Conservation (phyloP, 495 filamentous ascomycete genomes). For the Extremus antarcticus region DNA sequence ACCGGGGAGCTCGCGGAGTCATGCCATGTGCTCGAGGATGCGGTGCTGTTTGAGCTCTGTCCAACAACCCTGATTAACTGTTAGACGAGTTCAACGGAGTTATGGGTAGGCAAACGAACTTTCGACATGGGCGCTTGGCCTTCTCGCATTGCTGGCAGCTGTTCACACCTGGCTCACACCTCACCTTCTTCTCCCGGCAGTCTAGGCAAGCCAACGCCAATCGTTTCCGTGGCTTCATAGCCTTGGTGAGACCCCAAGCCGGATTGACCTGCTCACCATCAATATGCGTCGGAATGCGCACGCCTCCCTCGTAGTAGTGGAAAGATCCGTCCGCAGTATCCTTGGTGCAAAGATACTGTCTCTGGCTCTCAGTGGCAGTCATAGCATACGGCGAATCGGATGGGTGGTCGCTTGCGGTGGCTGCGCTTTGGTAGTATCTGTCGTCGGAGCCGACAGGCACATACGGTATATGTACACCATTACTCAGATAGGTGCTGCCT, state of each 20-base stretch:
- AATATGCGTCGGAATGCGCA: slow-evolving; percentile 70
- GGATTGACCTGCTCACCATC: slow-evolving; percentile 81
- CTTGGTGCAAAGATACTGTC: slow-evolving; percentile 16
- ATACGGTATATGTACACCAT: not conserved
- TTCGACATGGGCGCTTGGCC: slow-evolving; percentile 70
- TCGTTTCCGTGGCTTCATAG: slow-evolving; percentile 80
- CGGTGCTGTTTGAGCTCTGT: slow-evolving; percentile 24
- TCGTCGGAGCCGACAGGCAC: not conserved
- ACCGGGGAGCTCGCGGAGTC: not conserved
- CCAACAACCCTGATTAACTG: slow-evolving; percentile 1
- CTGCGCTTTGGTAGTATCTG: not conserved
- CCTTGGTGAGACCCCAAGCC: slow-evolving; percentile 87
- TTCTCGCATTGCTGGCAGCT: slow-evolving; percentile 87
- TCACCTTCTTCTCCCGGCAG: slow-evolving; percentile 94
- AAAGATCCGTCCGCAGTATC: slow-evolving; percentile 68
- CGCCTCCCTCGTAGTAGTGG: slow-evolving; percentile 81
- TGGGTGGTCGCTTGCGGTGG: not conserved
- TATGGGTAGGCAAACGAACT: slow-evolving; percentile 47
- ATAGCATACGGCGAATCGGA: not conserved
- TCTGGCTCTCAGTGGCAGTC: slow-evolving; percentile 5
- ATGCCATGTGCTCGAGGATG: slow-evolving; percentile 5
- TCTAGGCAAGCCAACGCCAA: slow-evolving; percentile 82
- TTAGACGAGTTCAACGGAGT: not conserved
- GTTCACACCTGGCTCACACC: slow-evolving; percentile 78
- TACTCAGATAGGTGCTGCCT: not conserved